A percentile compares a stretch with the other conserved stretches of the same genome.
These are phyloP conservation scores for Pochonia chlamydosporia DNA, from an alignment of 2,329 filamentous ascomycete species.

Conservation along the genomic window DNA sequence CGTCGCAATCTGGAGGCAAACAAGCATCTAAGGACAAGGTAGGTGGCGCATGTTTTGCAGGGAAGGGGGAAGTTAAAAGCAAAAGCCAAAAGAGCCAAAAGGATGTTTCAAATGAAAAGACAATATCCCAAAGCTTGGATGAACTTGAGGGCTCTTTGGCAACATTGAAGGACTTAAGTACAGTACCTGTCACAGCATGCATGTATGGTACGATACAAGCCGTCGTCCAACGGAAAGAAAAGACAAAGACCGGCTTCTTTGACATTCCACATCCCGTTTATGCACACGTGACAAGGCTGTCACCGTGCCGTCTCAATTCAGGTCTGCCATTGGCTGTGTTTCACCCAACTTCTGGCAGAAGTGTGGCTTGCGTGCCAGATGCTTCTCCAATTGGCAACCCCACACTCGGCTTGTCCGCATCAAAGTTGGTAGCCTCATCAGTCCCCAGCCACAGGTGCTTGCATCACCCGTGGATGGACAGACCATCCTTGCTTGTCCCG, in stretches of 20 bases:
- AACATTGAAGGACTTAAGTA: too few species aligned
- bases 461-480: slow-evolving; percentile 3
- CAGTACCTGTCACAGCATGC: too few species aligned
- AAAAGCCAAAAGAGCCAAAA: too few species aligned
- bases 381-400: neutral
- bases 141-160: neutral
- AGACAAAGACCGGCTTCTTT: too few species aligned
- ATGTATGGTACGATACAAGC: too few species aligned
- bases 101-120: too few species aligned
- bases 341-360: neutral
- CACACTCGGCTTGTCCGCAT: neutral
- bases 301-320: neutral
- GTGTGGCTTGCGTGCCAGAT: slow-evolving; percentile 1
- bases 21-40: too few species aligned
- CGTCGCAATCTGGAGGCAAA: too few species aligned
- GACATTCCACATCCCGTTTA: neutral
- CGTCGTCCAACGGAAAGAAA: too few species aligned
- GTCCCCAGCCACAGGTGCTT: slow-evolving; percentile 5
- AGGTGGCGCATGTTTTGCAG: neutral
- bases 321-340: neutral
- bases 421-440: neutral
- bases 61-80: neutral
- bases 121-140: too few species aligned
- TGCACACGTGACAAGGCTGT: slow-evolving; percentile 10
- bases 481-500: slow-evolving; percentile 3